Evolutionary conservation across 2,329 filamentous ascomycete species (phyloP).

Genomic region (Trichoderma semiorbis): DNA sequence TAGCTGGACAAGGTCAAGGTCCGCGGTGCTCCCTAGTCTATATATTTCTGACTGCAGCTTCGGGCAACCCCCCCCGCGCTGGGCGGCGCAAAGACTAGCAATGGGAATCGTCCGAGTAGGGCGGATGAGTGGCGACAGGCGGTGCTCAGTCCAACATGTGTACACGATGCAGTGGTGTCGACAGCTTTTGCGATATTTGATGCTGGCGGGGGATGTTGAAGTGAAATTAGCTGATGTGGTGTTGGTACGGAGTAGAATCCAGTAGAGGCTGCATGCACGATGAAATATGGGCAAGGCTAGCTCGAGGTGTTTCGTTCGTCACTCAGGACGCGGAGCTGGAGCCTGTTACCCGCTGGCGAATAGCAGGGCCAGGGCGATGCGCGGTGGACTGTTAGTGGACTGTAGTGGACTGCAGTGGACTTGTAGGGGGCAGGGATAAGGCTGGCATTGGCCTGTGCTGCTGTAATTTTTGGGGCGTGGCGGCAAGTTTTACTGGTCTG

Average conservation of each 20-base stretch:
- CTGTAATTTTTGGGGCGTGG: neutral
- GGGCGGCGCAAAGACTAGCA: neutral
- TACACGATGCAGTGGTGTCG: neutral
- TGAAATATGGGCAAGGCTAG: constrained; percentile 8
- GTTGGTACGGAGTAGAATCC: neutral
- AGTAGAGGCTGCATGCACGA: neutral
- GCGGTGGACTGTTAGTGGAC: neutral
- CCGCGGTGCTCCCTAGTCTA: neutral
- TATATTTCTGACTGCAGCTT: neutral
- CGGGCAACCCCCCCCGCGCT: neutral
- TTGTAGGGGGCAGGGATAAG: neutral
- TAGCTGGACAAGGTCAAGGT: neutral
- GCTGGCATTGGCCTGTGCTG: constrained; percentile 4
- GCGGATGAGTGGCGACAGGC: neutral
- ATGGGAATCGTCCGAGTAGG: neutral
- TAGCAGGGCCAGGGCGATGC: neutral
- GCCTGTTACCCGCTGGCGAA: constrained; percentile 5
- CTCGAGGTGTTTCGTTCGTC: constrained; percentile 1
- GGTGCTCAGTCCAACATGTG: neutral
- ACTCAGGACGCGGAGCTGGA: constrained; percentile 12
- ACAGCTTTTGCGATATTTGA: neutral
- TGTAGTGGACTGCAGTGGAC: neutral
- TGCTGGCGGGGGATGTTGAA: neutral
- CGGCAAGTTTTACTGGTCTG: neutral
- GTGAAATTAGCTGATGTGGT: neutral